phyloP scores from a whole-genome alignment of 2,329 filamentous ascomycete genomes.

The Endothia cerciana region DNA sequence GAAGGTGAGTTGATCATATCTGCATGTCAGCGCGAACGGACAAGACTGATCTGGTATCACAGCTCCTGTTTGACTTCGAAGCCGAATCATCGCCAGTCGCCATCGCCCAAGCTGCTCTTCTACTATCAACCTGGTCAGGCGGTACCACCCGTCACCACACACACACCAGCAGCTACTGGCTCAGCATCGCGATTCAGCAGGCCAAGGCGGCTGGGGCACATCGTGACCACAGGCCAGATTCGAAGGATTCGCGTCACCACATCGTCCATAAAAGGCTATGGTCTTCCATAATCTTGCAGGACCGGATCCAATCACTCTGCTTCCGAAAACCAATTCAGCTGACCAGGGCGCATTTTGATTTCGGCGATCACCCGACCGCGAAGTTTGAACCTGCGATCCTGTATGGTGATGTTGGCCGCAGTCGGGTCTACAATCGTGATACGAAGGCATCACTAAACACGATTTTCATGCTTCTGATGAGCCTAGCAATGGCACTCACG shows the following conservation, averaged over 20 bases:
- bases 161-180: constrained; percentile 47
- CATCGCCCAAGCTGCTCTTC: constrained; percentile 46
- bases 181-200: constrained; percentile 53
- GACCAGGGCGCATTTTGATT: constrained; percentile 36
- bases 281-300: constrained; percentile 44
- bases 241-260: background rate
- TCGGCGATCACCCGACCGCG: constrained; percentile 42
- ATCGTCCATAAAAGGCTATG: constrained; percentile 40
- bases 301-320: constrained; percentile 41
- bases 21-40: background rate
- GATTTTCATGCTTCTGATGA: constrained; percentile 50
- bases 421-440: constrained; percentile 49
- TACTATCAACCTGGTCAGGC: constrained; percentile 49
- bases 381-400: constrained; percentile 37
- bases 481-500: constrained; percentile 51
- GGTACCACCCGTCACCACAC: constrained; percentile 32
- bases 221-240: constrained; percentile 20
- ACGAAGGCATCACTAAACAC: constrained; percentile 50
- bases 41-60: background rate
- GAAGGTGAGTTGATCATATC: constrained; percentile 37
- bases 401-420: constrained; percentile 47
- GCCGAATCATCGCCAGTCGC: constrained; percentile 46
- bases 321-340: constrained; percentile 42
- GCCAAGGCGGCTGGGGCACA: constrained; percentile 51
- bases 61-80: constrained; percentile 50